These are phyloP conservation scores for Wickerhamiella hasegawae DNA, from an alignment of 805 yeast species.

Conservation along the genomic window DNA sequence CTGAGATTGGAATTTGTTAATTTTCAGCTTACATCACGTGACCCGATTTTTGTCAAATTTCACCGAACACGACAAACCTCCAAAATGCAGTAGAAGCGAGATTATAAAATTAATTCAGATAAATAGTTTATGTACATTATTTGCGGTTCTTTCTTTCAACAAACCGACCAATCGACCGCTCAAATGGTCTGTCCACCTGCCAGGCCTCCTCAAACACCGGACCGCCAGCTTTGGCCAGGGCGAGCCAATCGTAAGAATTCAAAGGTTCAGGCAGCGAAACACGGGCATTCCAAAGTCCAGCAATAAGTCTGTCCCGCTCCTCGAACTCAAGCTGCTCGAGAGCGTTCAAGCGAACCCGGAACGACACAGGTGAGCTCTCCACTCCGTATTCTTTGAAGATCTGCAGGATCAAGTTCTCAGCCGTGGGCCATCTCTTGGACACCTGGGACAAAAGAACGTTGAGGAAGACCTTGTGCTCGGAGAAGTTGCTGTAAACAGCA, in stretches of 20 bases:
- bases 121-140: no score
- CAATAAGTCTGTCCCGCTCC: conserved; percentile 3
- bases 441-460: conserved; percentile 12
- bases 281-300: conserved; percentile 10
- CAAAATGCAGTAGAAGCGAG: no score
- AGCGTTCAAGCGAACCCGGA: conserved; percentile 14
- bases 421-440: conserved; percentile 7
- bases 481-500: conserved; percentile 3
- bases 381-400: conserved; percentile 9
- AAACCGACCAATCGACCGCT: no score
- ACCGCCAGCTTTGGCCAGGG: conserved; percentile 11
- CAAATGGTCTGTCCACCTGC: no score
- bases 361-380: conserved; percentile 7
- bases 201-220: no score
- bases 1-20: neutral
- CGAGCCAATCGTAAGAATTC: conserved; percentile 12
- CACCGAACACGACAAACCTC: no score
- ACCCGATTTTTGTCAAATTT: no score
- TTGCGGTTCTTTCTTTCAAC: no score
- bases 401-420: conserved; percentile 6
- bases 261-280: conserved; percentile 3
- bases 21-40: neutral
- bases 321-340: conserved; percentile 6
- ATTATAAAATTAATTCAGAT: no score
- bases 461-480: conserved; percentile 9